phyloP scores from a whole-genome alignment of 2,329 filamentous ascomycete species.

The Penicillium sp. region DNA sequence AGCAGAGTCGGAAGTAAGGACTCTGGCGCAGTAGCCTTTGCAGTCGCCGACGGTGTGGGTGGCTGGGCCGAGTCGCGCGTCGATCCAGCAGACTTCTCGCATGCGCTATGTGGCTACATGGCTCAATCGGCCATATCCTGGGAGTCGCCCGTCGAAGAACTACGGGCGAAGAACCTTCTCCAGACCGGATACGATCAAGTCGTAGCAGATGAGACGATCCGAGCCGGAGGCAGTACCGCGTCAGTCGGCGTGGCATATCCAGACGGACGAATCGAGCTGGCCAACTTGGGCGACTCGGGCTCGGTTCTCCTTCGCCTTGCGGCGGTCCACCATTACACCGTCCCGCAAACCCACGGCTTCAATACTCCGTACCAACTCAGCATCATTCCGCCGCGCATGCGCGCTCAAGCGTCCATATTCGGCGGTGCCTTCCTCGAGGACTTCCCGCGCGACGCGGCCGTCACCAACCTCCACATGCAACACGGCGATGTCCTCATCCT shows the following conservation, averaged over 20 bases:
- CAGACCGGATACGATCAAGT: slow-evolving; percentile 77
- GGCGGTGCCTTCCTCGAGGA: slow-evolving; percentile 75
- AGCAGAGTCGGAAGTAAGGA: slow-evolving; percentile 61
- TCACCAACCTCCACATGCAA: slow-evolving; percentile 64
- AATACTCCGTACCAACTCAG: slow-evolving; percentile 95
- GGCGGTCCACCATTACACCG: slow-evolving; percentile 71
- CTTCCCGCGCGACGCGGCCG: slow-evolving; percentile 70
- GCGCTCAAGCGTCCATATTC: slow-evolving; percentile 71
- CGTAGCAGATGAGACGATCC: slow-evolving; percentile 61
- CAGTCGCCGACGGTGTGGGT: slow-evolving; percentile 87
- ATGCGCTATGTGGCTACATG: slow-evolving; percentile 90
- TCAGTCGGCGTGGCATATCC: slow-evolving; percentile 70
- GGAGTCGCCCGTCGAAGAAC: slow-evolving; percentile 30
- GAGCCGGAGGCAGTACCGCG: slow-evolving; percentile 82
- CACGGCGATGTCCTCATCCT: slow-evolving; percentile 92
- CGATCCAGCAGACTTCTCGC: slow-evolving; percentile 89
- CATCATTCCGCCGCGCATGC: slow-evolving; percentile 70
- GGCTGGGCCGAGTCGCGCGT: slow-evolving; percentile 90
- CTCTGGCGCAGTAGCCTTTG: slow-evolving; percentile 66
- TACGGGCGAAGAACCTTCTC: slow-evolving; percentile 61
- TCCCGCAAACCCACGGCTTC: slow-evolving; percentile 88
- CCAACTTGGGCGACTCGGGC: slow-evolving; percentile 91
- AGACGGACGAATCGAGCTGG: slow-evolving; percentile 70
- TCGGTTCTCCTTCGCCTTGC: slow-evolving; percentile 80
- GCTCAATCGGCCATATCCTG: slow-evolving; percentile 62